Base-by-base conservation (phyloP, 2,329 filamentous ascomycete species). In the Ascochyta lentis region DNA sequence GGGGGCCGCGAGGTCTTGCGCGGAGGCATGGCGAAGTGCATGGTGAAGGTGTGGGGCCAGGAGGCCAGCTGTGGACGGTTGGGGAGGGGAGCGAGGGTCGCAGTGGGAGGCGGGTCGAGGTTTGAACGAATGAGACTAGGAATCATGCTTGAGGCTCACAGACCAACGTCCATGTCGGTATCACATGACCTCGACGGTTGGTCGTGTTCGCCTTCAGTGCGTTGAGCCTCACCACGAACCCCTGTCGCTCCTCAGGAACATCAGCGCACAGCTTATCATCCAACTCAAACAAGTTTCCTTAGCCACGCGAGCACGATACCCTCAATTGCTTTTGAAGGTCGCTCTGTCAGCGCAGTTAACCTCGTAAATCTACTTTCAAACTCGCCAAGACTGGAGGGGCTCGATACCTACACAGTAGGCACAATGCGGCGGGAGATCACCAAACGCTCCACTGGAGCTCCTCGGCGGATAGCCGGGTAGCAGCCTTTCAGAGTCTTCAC, bases 11-110 rank as follows among this genome's bases (percentile, higher is more conserved):
- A 94, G 71, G 85, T 87, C 79, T 94, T 96, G 76, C 92, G 89
- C 69, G 91, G 86, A 51, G 92, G 92, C 68, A 96, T 88, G 61
- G 93, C 92, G 82, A 94, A 92, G 76, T 96, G 93, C 92, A 96
- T 79, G 55, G 66, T 67, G 59, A 47, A 50, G 45, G 40, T 48
- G 45, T 41, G 49, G 56, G 45, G 47, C 53, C 53, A 47, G 47
- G 47, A 47, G 65, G 52, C 49, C 46, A 47, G 33, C 47, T 42
- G 42, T 37, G 33, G n/a, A 24, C n/a, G 31, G 37, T 23, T 22
- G 37, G 47, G 38, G 19, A 12, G 29, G 33, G 43, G 26, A 49
- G 37, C 40, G 49, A 49, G 38, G 5, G 49, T 42, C 26, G 54
- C 44, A 46, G 41, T 38, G 26, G 24, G 47, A 47, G 24, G n/a